Evolutionary conservation across 208 protist genomes (phyloP), one percentile per base, ranked within the genome.

Genomic region (Phytomonas serpens): DNA sequence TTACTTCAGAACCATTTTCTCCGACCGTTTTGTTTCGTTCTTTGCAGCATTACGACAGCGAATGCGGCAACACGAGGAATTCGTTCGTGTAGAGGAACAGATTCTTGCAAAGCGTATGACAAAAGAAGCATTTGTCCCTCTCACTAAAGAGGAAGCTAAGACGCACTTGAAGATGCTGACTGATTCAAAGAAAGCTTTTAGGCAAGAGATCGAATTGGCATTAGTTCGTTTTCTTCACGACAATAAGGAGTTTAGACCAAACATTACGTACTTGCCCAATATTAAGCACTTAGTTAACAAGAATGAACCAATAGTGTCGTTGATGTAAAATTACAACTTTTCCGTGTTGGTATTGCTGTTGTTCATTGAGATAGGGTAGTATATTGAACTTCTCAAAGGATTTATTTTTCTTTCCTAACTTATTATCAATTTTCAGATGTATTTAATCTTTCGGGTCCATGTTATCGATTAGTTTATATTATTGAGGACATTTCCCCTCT

Each of bases 151-250:
- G 32, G 78, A 81, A 14, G 72, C 76, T 3, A 78, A 78, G 0
- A 32, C 36, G 31, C 84, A 86, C 69, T 64, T 88, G 57, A 68
- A 78, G 16, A 77, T 76, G 68, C 72, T 97, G 33, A 87, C 88
- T 11, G 65, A 75, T 2, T 52, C 73, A 2, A 61, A 75, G 67
- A 80, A 71, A 57, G 65, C 42, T 13, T 90, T 93, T 38, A 77
- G 78, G 40, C 84, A 86, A 63, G 71, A 85, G 66, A 73, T 95
- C 31, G 85, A 97, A 74, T 82, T 93, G 14, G 85, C 88, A 57
- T 76, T 97, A 47, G 76, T 97, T 64, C 82, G 85, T 61, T 97
- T 93, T 71, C 69, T 97, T 36, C 92, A 97, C 68, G 86, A 93
- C 37, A 77, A 74, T 37, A 97, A 94, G 71, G 88, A 92, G 52